These are phyloP conservation scores for Kuraishia cidri DNA, from an alignment of 805 yeast species.

Conservation along the genomic window DNA sequence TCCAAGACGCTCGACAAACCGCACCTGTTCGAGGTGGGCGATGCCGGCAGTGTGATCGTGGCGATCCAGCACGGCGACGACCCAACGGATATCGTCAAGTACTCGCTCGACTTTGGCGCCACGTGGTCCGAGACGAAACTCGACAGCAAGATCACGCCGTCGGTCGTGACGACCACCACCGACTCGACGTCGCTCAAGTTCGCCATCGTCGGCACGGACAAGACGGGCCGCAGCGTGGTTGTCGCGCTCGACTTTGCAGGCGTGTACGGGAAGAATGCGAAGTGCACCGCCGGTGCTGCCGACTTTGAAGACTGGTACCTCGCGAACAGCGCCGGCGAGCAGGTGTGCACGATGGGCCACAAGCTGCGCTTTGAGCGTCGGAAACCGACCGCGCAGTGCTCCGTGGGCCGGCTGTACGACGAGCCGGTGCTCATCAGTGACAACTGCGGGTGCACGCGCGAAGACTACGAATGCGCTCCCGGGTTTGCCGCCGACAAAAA, in stretches of 20 bases:
- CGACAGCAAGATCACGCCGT: conserved; percentile 29
- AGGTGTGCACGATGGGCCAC: conserved; percentile 58
- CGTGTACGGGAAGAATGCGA: conserved; percentile 9
- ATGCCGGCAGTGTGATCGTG: conserved; percentile 59
- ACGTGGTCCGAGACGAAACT: conserved; percentile 44
- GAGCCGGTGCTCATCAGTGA: conserved; percentile 39
- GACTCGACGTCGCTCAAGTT: conserved; percentile 61
- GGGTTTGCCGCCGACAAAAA: conserved; percentile 27
- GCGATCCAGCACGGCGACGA: conserved; percentile 36
- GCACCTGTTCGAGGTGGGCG: conserved; percentile 50
- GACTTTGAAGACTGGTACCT: conserved; percentile 58
- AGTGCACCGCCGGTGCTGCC: conserved; percentile 17
- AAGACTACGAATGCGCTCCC: conserved; percentile 63
- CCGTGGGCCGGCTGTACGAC: conserved; percentile 34
- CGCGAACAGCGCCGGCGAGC: conserved; percentile 10
- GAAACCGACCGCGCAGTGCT: conserved; percentile 55
- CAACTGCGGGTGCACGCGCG: conserved; percentile 51
- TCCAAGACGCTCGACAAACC: conserved; percentile 39
- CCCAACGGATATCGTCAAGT: conserved; percentile 27
- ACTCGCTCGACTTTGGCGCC: conserved; percentile 58
- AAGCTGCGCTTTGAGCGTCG: conserved; percentile 56
- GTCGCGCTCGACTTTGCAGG: conserved; percentile 40
- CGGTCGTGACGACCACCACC: conserved; percentile 40
- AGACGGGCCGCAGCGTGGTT: conserved; percentile 24
- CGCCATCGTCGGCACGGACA: conserved; percentile 30